phyloP scores from a whole-genome alignment of 495 filamentous ascomycete species.

The Penicillium coffeae region DNA sequence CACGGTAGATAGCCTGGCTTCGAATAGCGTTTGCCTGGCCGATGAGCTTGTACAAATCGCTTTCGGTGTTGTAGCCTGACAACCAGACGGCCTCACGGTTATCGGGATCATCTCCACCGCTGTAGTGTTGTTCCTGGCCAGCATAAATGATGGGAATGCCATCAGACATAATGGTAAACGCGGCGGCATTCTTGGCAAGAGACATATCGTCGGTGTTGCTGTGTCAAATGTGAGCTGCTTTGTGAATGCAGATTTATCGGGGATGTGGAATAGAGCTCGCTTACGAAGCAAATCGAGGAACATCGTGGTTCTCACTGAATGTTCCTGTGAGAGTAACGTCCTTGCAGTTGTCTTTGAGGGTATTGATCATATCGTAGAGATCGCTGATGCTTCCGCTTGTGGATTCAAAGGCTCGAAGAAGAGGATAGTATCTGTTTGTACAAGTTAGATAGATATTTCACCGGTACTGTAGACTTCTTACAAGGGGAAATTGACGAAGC shows the following conservation, averaged over 20 bases:
- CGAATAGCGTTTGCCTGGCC: constrained; percentile 57
- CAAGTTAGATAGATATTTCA: background rate
- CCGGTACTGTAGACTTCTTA: constrained; percentile 6
- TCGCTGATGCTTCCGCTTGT: constrained; percentile 53
- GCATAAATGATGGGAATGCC: constrained; percentile 64
- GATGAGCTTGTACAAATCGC: constrained; percentile 62
- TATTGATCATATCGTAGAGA: constrained; percentile 57
- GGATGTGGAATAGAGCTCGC: background rate
- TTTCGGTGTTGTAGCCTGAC: constrained; percentile 55
- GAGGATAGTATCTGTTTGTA: constrained; percentile 49
- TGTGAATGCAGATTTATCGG: background rate
- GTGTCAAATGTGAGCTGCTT: background rate
- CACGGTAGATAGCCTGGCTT: constrained; percentile 47
- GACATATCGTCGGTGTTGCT: constrained; percentile 49
- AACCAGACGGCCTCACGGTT: constrained; percentile 79
- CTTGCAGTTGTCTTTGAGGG: constrained; percentile 49
- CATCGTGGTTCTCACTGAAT: constrained; percentile 81
- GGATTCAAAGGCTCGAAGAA: constrained; percentile 59
- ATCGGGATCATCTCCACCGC: constrained; percentile 56
- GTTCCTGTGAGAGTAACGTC: constrained; percentile 65
- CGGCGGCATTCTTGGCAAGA: constrained; percentile 63
- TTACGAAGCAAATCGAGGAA: constrained; percentile 59
- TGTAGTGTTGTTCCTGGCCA: constrained; percentile 74
- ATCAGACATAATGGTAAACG: constrained; percentile 68
- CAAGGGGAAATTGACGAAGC: constrained; percentile 64